A percentile compares a stretch with the other conserved stretches of the same genome.
These are phyloP conservation scores for Letharia lupina DNA, from an alignment of 495 filamentous ascomycete species.

Conservation along the genomic window DNA sequence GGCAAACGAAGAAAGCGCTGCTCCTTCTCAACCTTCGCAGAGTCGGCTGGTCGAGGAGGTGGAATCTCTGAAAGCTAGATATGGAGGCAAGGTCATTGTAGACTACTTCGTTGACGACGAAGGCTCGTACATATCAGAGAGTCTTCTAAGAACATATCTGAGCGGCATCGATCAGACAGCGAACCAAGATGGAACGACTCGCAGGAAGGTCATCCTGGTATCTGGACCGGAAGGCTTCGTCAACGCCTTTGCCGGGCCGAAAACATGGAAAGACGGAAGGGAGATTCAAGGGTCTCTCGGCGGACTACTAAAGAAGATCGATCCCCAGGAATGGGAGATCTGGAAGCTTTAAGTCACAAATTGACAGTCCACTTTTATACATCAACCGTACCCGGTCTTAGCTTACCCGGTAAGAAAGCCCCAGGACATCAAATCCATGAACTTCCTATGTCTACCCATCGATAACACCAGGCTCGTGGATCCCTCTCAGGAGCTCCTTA, in stretches of 20 bases:
- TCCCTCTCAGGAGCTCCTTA: conserved; percentile 53
- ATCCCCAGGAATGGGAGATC: conserved; percentile 49
- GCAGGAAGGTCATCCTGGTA: conserved; percentile 60
- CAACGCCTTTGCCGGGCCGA: conserved; percentile 65
- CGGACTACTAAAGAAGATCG: conserved; percentile 46
- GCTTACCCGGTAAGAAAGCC: neutral
- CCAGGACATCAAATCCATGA: neutral
- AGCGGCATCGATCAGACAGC: conserved; percentile 26
- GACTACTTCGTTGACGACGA: conserved; percentile 78
- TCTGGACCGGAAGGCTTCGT: conserved; percentile 91
- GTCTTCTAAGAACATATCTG: conserved; percentile 33
- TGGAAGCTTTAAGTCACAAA: conserved; percentile 47
- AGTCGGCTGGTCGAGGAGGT: conserved; percentile 54
- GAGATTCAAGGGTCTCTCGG: conserved; percentile 62
- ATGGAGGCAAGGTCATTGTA: conserved; percentile 49
- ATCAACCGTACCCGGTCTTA: neutral
- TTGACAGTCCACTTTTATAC: neutral
- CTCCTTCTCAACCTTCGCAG: neutral
- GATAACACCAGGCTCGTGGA: neutral
- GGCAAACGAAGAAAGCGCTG: neutral
- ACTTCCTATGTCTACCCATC: neutral
- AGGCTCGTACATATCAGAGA: conserved; percentile 48
- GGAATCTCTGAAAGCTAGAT: conserved; percentile 45
- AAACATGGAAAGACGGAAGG: conserved; percentile 59
- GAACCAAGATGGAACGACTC: conserved; percentile 22